Base-by-base conservation (phyloP, 2,329 filamentous ascomycete genomes). In the Teratosphaeria pseudoeucalypti region DNA sequence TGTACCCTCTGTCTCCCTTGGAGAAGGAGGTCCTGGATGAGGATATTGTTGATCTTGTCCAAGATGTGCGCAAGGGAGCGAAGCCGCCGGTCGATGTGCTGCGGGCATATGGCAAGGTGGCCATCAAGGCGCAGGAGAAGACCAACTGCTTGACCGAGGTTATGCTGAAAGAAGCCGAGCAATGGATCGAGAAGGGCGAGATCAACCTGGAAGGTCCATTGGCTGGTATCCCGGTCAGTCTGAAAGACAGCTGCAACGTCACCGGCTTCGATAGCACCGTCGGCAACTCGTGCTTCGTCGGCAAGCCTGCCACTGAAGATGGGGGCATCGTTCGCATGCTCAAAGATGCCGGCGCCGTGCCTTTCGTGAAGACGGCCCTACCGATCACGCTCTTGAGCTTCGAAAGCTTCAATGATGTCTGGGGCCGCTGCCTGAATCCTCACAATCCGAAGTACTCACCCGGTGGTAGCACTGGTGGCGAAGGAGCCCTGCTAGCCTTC, bases 141-240 rank as follows among this genome's bases (percentile, higher is more conserved):
- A 96, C 91, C 2, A 96, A 96, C 73, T 95, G 90, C 70, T 76
- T 95, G 12, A 96, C 92, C 0, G 92, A 96, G 75, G 78, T 96
- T 59, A 83, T 96, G 77, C 81, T 96, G 43, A 79, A 83, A 0
- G 86, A 87, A 58, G 90, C 90, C 0, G 89, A 95, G 74, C 74
- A 78, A 58, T 96, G 90, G 90, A 70, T 75, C 9, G 72, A 78
- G 14, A 74, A 79, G 32, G 78, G 77, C 26, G 77, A 81, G 14
- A 75, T 86, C 71, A 91, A 96, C 70, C 75, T 92, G 34, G 82
- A 88, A 67, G 91, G 91, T 0, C 90, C 92, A 0, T 76, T 96
- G 34, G 91, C 92, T 0, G 92, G 92, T 16, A 88, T 96, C 55
- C 91, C 92, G 0, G 81, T 96, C 39, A 92, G 87, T 55, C 73